These are phyloP conservation scores for Pichia rugopelliculosa DNA, from an alignment of 805 yeast genomes.

Conservation along the genomic window DNA sequence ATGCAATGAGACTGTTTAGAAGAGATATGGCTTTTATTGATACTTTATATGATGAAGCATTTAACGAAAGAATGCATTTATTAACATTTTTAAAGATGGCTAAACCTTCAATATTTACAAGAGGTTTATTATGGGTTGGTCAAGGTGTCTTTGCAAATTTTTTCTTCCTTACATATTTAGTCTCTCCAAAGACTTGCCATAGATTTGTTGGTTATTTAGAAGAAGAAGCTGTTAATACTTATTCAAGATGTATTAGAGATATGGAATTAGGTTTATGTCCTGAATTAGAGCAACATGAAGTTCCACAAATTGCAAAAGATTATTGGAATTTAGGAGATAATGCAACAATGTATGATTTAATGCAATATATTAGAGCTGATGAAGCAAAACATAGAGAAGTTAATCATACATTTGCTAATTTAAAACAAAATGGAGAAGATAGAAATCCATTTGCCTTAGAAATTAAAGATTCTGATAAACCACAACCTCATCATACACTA, in stretches of 20 bases:
- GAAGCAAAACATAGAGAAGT: conserved; percentile 78
- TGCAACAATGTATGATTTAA: conserved; percentile 50
- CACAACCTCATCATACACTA: conserved; percentile 26
- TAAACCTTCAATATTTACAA: conserved; percentile 52
- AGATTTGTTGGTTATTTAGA: conserved; percentile 72
- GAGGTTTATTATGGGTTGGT: conserved; percentile 47
- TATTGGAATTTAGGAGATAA: conserved; percentile 55
- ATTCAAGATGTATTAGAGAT: conserved; percentile 52
- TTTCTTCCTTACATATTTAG: conserved; percentile 53
- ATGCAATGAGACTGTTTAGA: conserved; percentile 50
- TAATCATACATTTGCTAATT: conserved; percentile 67
- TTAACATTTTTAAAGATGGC: conserved; percentile 61
- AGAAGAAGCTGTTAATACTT: conserved; percentile 69
- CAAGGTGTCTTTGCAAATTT: conserved; percentile 66
- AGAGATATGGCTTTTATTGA: conserved; percentile 73
- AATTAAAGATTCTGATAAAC: conserved; percentile 21
- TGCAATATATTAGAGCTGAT: conserved; percentile 61
- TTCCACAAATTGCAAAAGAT: conserved; percentile 54
- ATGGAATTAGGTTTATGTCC: conserved; percentile 43
- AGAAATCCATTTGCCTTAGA: conserved; percentile 61
- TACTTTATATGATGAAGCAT: conserved; percentile 66
- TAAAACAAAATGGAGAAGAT: conserved; percentile 37
- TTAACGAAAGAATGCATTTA: conserved; percentile 72
- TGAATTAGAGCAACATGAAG: conserved; percentile 34
- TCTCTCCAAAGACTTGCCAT: conserved; percentile 59